These are phyloP conservation scores for Lepidium didymum DNA, from an alignment of 345 rosid species.

Conservation along the genomic window DNA sequence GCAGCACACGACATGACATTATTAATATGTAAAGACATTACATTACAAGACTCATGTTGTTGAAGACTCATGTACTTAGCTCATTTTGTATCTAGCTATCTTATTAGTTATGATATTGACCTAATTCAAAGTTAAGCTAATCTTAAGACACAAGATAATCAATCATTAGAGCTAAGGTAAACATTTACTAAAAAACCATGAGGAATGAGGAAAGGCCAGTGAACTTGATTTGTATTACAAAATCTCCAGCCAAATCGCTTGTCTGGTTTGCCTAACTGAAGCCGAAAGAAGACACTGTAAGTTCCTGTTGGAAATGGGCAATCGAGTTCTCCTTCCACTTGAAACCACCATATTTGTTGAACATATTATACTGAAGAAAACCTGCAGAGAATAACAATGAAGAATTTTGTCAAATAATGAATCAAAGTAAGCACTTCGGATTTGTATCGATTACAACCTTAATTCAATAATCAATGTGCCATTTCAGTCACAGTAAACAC, in stretches of 20 bases:
- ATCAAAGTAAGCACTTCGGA: not conserved
- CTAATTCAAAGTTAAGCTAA: no score
- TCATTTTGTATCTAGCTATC: no score
- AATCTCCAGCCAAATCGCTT: conserved; percentile 64
- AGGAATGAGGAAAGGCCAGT: no score
- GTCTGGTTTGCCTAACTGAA: conserved; percentile 58
- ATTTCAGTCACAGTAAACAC: not conserved
- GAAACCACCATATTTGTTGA: conserved; percentile 96
- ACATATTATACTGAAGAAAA: conserved; percentile 77
- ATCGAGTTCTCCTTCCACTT: conserved; percentile 78
- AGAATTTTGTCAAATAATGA: not conserved
- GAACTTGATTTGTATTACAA: conserved; percentile 70
- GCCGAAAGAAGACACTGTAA: conserved; percentile 80
- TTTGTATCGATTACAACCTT: not conserved
- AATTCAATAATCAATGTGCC: not conserved
- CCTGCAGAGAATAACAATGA: conserved; percentile 30
- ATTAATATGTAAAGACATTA: no score
- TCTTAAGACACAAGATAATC: no score
- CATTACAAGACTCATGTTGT: no score
- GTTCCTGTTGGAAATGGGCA: conserved; percentile 80
- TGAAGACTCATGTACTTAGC: no score
- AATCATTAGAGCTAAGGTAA: no score
- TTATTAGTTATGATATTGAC: no score
- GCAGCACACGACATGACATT: no score
- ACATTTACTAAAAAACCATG: no score